Base-by-base conservation (phyloP, 2,329 filamentous ascomycete genomes). In the Emergomyces pasteurianus region DNA sequence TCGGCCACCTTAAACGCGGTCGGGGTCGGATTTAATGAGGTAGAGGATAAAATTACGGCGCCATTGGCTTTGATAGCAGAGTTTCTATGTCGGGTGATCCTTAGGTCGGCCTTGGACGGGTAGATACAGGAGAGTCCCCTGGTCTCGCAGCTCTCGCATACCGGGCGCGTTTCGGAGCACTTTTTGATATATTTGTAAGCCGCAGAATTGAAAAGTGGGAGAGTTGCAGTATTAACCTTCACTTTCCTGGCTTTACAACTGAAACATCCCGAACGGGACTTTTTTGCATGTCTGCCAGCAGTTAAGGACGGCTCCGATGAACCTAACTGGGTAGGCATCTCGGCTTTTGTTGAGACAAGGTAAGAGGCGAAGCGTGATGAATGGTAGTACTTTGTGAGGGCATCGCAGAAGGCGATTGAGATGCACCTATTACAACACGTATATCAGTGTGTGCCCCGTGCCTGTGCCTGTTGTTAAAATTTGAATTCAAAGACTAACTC, bases 201-300 rank as follows among this genome's bases (percentile, higher is more conserved):
- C 43, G 4, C 12, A n/a, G 6, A 5, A 1, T 42, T 23, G 16
- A 42, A 10, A 43, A 59, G 18, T 8, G n/a, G 38, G 38, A 9
- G 38, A 14, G 7, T 42, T 14, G 14, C 38, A 34, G 72, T 40
- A 31, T 73, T 71, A 60, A 77, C 79, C 67, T 80, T 80, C 58
- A 80, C 77, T 62, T 77, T 80, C n/a, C 74, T 63, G 8, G 65
- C 63, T 61, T 75, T 75, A 65, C 74, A 75, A 62, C 66, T 71
- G 63, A 69, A 68, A 63, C 74, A 75, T 16, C 74, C 74, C 8
- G 68, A 67, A 6, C 74, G 68, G 8, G 72, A 74, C 62, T 75
- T 75, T 57, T 69, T 72, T 31, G 49, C 49, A 28, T 52, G 49
- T 8, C 28, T 52, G 26, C 49, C 26, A 12, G 18, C 14, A 14